Percentiles rank a stretch among this genome's conserved stretches.
phyloP scores from a whole-genome alignment of 2,329 filamentous ascomycete genomes.

The Paecilomyces sp. region DNA sequence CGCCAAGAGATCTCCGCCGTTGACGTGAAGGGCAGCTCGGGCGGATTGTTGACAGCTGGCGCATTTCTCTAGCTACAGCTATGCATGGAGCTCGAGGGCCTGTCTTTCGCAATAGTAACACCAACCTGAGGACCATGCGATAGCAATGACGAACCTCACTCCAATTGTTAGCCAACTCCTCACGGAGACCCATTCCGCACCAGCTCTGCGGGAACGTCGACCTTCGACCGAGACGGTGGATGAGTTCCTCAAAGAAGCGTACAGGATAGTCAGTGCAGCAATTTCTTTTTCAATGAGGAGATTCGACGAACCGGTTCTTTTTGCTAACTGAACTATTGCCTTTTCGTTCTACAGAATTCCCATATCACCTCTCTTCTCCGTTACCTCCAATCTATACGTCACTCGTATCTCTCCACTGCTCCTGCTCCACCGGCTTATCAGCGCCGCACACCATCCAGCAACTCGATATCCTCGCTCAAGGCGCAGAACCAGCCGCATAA shows the following conservation, averaged over 20 bases:
- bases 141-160: conserved; percentile 36
- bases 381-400: conserved; percentile 76
- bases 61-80: not conserved
- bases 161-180: conserved; percentile 29
- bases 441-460: conserved; percentile 26
- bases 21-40: conserved; percentile 5
- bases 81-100: not conserved
- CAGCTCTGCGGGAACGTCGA: conserved; percentile 26
- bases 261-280: conserved; percentile 62
- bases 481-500: conserved; percentile 38
- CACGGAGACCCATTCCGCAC: conserved; percentile 20
- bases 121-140: not conserved
- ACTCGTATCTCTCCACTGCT: conserved; percentile 82
- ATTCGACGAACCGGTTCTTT: not conserved
- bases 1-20: not conserved
- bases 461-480: conserved; percentile 29
- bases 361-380: conserved; percentile 74
- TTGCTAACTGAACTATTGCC: not conserved
- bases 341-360: conserved; percentile 54
- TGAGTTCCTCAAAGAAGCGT: conserved; percentile 88
- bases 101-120: not conserved
- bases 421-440: conserved; percentile 51
- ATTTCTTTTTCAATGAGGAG: not conserved
- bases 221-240: conserved; percentile 49
- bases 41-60: conserved; percentile 1